Percentiles rank a stretch among this genome's conserved stretches.
phyloP scores from a whole-genome alignment of 1,284 basidiomycete genomes.

The Puccinia novopanici region DNA sequence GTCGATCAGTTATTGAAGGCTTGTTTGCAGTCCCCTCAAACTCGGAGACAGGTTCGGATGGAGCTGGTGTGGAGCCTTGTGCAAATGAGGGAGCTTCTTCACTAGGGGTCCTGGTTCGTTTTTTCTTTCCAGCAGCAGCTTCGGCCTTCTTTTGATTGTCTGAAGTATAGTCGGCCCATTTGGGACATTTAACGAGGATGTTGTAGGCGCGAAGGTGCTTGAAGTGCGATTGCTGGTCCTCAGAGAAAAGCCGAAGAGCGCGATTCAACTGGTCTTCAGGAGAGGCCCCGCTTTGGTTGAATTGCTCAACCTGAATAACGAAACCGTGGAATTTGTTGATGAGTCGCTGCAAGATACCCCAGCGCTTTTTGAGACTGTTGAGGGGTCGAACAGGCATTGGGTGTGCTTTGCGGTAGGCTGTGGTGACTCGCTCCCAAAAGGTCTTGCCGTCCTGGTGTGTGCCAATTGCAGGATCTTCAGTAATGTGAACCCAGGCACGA shows the following conservation, averaged over 20 bases:
- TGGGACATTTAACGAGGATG: neutral
- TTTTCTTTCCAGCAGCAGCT: neutral
- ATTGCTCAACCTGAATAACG: neutral
- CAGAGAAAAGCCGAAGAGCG: neutral
- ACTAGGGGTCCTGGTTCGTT: neutral
- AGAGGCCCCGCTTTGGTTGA: neutral
- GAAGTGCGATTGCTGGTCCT: neutral
- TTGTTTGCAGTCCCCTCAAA: neutral
- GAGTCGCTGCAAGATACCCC: neutral
- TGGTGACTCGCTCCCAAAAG: neutral
- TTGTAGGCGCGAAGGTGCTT: conserved; percentile 11
- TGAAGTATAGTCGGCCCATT: neutral
- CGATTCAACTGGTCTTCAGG: neutral
- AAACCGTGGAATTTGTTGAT: conserved; percentile 13
- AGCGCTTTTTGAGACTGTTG: neutral
- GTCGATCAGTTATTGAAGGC: neutral
- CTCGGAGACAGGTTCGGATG: neutral
- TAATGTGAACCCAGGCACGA: conserved; percentile 2
- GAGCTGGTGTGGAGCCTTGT: neutral
- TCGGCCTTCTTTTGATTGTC: neutral
- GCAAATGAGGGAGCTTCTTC: too few relatives aligned
- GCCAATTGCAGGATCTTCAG: neutral
- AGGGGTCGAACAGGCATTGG: neutral
- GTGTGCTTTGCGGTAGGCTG: neutral
- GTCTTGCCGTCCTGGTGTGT: neutral